Base-by-base conservation (phyloP, 1,139 yeast species). In the Candida tetrigidarum region DNA sequence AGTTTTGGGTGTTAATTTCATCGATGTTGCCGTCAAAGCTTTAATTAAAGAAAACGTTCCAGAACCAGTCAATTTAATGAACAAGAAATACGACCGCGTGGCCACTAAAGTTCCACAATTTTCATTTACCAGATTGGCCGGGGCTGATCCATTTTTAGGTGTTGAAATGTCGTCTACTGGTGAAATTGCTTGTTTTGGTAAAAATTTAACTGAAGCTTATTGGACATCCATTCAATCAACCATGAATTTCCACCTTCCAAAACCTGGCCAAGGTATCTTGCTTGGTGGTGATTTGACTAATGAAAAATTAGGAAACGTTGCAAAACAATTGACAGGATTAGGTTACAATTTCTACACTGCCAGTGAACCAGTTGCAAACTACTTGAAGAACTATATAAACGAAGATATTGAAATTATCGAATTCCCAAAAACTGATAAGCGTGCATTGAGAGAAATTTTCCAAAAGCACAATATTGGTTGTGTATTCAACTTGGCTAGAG, bases 111-210 rank as follows among this genome's bases (percentile, higher is more conserved):
- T 92, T 38, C 99, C 99, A 42, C 99, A 93, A 71, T 93, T 93
- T 69, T 92, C 98, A 2, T 93, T 92, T 76, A 91, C 99, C 37
- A 86, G 99, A 74, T 80, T 93, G 60, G 97, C 98, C 10, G 99
- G 99, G 54, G 99, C 99, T 39, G 99, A 93, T 67, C 99, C 99
- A 53, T 91, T 88, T 79, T 79, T 93, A 63, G 99, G 99, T 50
- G 99, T 93, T 55, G 99, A 93, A 74, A 93, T 93, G 99, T 87
- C 98, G 5, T 92, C 98, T 11, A 93, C 99, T 41, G 99, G 99
- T 66, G 99, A 93, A 74, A 99, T 93, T 61, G 99, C 99, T 43
- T 83, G 96, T 53, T 92, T 95, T 65, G 99, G 99, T 62, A 90
- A 79, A 64, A 86, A 93, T 78, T 92, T 92, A 71, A 91, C 91